Evolutionary conservation across 129 eudicot species (phyloP), one percentile per base, ranked within the genome.

Genomic region (Silybum marianum): DNA sequence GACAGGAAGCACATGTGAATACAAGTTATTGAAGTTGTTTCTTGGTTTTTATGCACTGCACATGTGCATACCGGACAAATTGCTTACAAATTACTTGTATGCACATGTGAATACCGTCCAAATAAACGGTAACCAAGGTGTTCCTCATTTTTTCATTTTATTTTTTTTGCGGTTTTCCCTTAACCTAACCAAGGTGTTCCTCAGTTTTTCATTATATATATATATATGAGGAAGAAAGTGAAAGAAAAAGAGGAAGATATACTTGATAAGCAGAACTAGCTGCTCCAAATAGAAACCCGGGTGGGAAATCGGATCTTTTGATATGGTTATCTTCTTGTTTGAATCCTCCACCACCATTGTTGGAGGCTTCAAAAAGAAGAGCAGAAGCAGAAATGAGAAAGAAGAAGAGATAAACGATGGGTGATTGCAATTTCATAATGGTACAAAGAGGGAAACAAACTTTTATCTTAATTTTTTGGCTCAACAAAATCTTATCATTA

Each of bases 221-320:
- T 28, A 28, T 28, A 32, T 58, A 58, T 18, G n/a, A 58, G 8
- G 22, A 58, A 58, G 66, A 58, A 58, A 58, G 23, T 14, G 66
- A 58, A 18, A 54, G 65, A 16, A 6, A 54, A 54, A 54, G 65
- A 54, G 65, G 9, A 5, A 58, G 23, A 58, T 6, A 1, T 7
- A 85, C 96, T 74, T 91, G 93, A 68, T 91, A 91, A 7, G 96
- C 86, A 28, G 96, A 89, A 78, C 66, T 58, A 24, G 66, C 9
- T n/a, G 22, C 66, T 58, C 66, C 66, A 58, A 58, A 58, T 8
- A 58, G 66, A 58, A 58, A 58, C 66, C 9, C 66, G 9, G 66
- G 23, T 58, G 66, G 23, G n/a, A 58, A 58, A 58, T 58, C 66
- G 0, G 66, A 58, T 58, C 9, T 58, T 58, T 58, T n/a, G 23